phyloP scores from a whole-genome alignment of 805 yeast genomes.

The Saturnispora hagleri region DNA sequence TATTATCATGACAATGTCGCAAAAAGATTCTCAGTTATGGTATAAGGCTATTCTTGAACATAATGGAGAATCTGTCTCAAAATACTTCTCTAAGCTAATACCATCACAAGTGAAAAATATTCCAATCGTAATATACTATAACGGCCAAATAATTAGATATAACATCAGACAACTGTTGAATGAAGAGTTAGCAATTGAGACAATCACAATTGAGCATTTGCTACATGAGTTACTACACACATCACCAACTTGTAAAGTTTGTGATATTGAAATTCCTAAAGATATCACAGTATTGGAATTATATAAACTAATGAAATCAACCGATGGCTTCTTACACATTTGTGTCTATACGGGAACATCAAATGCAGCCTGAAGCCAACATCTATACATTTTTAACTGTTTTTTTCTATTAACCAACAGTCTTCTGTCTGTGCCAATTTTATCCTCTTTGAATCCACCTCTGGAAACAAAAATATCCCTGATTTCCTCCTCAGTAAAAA shows the following conservation, averaged over 20 bases:
- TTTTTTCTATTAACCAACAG: slow-evolving; percentile 86
- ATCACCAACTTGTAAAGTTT: slow-evolving; percentile 26
- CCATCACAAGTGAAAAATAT: slow-evolving; percentile 28
- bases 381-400: slow-evolving; percentile 89
- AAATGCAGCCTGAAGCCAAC: slow-evolving; percentile 94
- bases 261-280: slow-evolving; percentile 46
- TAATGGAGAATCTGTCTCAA: slow-evolving; percentile 19
- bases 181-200: not conserved
- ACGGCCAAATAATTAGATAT: not conserved
- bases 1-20: slow-evolving; percentile 68
- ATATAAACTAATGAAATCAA: slow-evolving; percentile 35
- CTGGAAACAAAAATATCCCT: slow-evolving; percentile 56
- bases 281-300: slow-evolving; percentile 37
- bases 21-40: slow-evolving; percentile 44
- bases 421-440: slow-evolving; percentile 84
- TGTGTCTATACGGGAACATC: slow-evolving; percentile 25
- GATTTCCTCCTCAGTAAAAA: slow-evolving; percentile 90
- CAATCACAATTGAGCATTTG: not conserved
- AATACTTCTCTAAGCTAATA: slow-evolving; percentile 20
- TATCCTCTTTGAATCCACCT: slow-evolving; percentile 51
- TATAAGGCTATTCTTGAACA: slow-evolving; percentile 37
- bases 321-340: slow-evolving; percentile 63
- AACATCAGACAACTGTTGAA: not conserved
- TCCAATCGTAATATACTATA: slow-evolving; percentile 38
- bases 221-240: not conserved